Base-by-base conservation (phyloP, 1,139 yeast genomes). In the Hyphopichia fennica region DNA sequence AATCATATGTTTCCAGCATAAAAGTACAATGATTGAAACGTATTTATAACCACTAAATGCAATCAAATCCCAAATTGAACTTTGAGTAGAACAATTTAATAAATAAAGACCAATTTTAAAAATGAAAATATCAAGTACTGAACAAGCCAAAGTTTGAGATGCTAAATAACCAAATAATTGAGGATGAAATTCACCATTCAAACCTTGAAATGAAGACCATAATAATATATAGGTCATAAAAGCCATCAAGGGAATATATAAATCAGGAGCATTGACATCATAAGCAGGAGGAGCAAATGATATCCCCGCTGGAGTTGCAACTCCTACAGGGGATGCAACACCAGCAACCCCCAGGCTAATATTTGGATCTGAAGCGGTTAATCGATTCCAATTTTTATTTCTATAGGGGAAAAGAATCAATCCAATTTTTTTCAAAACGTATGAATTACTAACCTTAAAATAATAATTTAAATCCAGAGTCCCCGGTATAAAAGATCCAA, bases 21-120 rank as follows among this genome's bases (percentile, higher is more conserved):
- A 67, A 41, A 82, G 69, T 16, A 77, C 63, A 30, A 84, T 76
- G 48, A 85, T 74, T 5, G 96, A 89, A 31, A 95, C 91, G 60
- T 90, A 95, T 63, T 95, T 95, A 73, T 95, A 95, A 25, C 99
- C 97, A 41, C 95, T 84, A 64, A 88, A 93, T 50, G 96, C 87
- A 10, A 88, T 77, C 47, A 93, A 73, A 62, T 95, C 99, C 75
- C 93, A 83, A 39, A 87, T 69, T 44, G 74, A 63, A 39, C 70
- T 81, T 74, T 51, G 86, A 57, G 60, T 74, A 58, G 56, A 85
- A 77, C 78, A 72, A 51, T 63, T 69, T 46, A 74, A 61, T 44
- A 74, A 62, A 51, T 74, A 73, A 47, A 73, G 66, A 1, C 79
- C 79, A 14, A 69, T 57, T 47, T 67, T 67, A 54, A 74, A 72